These are phyloP conservation scores for Rosa persica DNA, from an alignment of 306 rosid species.

Conservation along the genomic window DNA sequence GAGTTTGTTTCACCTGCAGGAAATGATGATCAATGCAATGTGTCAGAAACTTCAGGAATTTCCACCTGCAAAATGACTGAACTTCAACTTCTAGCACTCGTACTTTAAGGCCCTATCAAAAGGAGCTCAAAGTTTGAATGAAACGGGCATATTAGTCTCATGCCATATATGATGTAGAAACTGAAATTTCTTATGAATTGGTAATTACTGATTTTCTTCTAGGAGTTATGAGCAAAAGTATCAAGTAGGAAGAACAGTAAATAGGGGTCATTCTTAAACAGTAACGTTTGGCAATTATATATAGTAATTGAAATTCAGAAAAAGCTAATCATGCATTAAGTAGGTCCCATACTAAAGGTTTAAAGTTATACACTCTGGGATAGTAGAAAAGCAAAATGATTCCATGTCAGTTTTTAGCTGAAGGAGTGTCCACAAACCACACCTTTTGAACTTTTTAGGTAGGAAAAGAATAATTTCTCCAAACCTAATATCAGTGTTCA, in stretches of 20 bases:
- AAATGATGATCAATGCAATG: neutral
- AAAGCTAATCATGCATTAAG: slow-evolving; percentile 12
- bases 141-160: slow-evolving; percentile 8
- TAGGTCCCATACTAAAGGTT: neutral
- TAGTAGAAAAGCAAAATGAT: slow-evolving; percentile 12
- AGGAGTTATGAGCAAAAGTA: slow-evolving; percentile 2
- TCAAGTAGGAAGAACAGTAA: neutral
- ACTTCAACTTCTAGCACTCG: neutral
- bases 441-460: slow-evolving; percentile 3
- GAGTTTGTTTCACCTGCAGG: slow-evolving; percentile 15
- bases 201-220: neutral
- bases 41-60: neutral
- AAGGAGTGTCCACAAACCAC: slow-evolving; percentile 3
- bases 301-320: slow-evolving; percentile 10
- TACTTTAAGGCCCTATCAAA: neutral
- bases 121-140: slow-evolving; percentile 1
- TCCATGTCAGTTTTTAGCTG: neutral
- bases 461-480: neutral
- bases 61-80: slow-evolving; percentile 1
- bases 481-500: neutral
- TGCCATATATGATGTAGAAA: slow-evolving; percentile 7
- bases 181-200: slow-evolving; percentile 1
- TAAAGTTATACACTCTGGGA: neutral
- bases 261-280: neutral
- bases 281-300: slow-evolving; percentile 21